These are phyloP conservation scores for Phoenix roebelenii DNA, from an alignment of 176 grass and related monocot genomes.

Conservation along the genomic window DNA sequence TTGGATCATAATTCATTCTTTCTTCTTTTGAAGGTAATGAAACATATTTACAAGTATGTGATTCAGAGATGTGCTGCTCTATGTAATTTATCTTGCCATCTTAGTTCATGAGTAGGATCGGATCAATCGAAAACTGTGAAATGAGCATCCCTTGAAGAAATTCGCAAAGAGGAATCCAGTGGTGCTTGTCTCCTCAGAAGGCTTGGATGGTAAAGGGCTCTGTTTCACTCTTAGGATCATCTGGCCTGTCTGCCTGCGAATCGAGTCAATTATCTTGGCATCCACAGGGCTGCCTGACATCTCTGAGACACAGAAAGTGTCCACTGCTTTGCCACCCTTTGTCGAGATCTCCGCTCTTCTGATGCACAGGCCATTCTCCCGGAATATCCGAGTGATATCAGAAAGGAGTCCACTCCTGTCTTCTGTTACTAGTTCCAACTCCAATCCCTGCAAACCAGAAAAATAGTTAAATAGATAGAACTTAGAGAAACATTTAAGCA, in stretches of 20 bases:
- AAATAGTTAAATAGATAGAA: background rate
- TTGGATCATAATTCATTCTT: no score
- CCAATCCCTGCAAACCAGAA: constrained; percentile 1
- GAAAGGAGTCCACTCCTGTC: constrained; percentile 12
- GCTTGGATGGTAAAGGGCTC: background rate
- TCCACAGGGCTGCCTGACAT: constrained; percentile 8
- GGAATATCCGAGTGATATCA: constrained; percentile 17
- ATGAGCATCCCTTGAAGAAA: background rate
- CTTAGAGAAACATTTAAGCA: background rate
- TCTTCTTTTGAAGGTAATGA: no score
- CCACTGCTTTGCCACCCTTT: background rate
- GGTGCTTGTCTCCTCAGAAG: background rate
- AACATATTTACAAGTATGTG: no score
- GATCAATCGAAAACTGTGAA: constrained; percentile 2
- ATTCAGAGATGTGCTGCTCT: no score
- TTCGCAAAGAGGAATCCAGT: constrained; percentile 1
- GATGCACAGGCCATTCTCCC: constrained; percentile 7
- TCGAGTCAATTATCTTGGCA: constrained; percentile 11
- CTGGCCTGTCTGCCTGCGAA: background rate
- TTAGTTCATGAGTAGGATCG: constrained; percentile 4
- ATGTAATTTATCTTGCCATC: no score
- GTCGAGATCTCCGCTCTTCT: constrained; percentile 5
- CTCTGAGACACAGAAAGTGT: constrained; percentile 13
- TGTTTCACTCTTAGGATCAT: constrained; percentile 5
- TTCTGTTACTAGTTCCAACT: constrained; percentile 6